A percentile compares a stretch with the other conserved stretches of the same genome.
Evolutionary conservation across 2,329 filamentous ascomycete species (phyloP).

Genomic region (Nigrograna mackinnonii): DNA sequence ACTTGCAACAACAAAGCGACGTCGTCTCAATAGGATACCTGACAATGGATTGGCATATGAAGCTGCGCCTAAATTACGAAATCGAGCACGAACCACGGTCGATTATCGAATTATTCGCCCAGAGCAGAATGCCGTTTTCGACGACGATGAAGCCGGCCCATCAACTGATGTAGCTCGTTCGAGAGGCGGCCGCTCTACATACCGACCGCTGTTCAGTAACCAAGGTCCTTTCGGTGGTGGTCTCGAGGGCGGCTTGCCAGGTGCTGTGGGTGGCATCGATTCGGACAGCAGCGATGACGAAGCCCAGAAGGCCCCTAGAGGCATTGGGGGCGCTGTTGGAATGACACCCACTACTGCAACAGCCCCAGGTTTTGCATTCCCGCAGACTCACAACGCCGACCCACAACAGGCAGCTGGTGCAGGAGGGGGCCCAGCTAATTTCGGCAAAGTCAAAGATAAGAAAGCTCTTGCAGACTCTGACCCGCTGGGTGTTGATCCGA

Average conservation of each 20-base stretch:
- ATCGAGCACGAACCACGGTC: slow-evolving; percentile 69
- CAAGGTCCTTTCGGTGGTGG: slow-evolving; percentile 92
- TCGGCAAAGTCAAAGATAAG: slow-evolving; percentile 91
- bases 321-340: slow-evolving; percentile 63
- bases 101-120: slow-evolving; percentile 87
- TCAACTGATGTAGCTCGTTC: slow-evolving; percentile 71
- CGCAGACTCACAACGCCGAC: slow-evolving; percentile 63
- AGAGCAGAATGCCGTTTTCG: slow-evolving; percentile 70
- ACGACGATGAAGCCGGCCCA: slow-evolving; percentile 71
- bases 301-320: slow-evolving; percentile 63
- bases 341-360: slow-evolving; percentile 62
- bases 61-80: slow-evolving; percentile 62
- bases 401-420: slow-evolving; percentile 50
- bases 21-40: slow-evolving; percentile 32
- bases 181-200: slow-evolving; percentile 58
- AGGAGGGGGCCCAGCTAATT: slow-evolving; percentile 72
- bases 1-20: slow-evolving; percentile 54
- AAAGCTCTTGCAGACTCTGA: slow-evolving; percentile 93
- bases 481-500: slow-evolving; percentile 88
- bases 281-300: slow-evolving; percentile 98
- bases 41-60: slow-evolving; percentile 54
- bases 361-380: slow-evolving; percentile 56
- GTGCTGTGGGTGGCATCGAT: slow-evolving; percentile 78
- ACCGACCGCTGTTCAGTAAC: slow-evolving; percentile 84
- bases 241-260: slow-evolving; percentile 76